Evolutionary conservation across 441 rosid genomes (phyloP).

Genomic region (Manihot esculenta): DNA sequence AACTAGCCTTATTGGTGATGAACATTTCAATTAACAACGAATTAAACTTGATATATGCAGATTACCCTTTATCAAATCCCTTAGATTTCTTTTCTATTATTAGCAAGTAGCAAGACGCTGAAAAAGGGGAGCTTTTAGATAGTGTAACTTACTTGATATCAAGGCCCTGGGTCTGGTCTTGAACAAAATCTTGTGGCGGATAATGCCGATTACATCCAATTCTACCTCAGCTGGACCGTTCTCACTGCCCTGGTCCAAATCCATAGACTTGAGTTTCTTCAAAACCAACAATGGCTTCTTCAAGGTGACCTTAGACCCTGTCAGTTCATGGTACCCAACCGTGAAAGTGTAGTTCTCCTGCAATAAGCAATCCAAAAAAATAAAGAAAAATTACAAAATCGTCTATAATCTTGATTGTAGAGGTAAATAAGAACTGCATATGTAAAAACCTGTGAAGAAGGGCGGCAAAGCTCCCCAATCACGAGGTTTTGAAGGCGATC

Average conservation of each 20-base stretch:
- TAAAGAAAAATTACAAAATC: background rate
- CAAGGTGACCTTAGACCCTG: slow-evolving; percentile 54
- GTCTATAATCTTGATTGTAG: background rate
- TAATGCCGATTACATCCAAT: slow-evolving; percentile 63
- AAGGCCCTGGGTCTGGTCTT: slow-evolving; percentile 81
- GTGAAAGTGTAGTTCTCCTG: slow-evolving; percentile 77
- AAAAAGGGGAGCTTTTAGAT: background rate
- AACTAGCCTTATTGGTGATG: too few relatives aligned
- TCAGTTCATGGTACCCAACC: slow-evolving; percentile 75
- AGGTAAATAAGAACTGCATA: background rate
- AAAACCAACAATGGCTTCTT: slow-evolving; percentile 83
- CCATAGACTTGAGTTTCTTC: slow-evolving; percentile 51
- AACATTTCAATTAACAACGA: too few relatives aligned
- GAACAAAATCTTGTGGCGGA: slow-evolving; percentile 70
- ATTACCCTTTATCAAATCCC: background rate
- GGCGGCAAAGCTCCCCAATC: slow-evolving; percentile 75
- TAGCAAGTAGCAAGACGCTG: background rate
- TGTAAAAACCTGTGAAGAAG: slow-evolving; percentile 58
- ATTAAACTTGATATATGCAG: too few relatives aligned
- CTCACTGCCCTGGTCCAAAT: slow-evolving; percentile 26
- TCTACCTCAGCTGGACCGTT: slow-evolving; percentile 37
- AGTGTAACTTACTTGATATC: slow-evolving; percentile 50
- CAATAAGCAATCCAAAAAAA: background rate
- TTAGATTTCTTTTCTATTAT: too few relatives aligned
- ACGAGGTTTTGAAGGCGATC: slow-evolving; percentile 63